phyloP scores from a whole-genome alignment of 805 yeast species.

The Myxozyma monticola region DNA sequence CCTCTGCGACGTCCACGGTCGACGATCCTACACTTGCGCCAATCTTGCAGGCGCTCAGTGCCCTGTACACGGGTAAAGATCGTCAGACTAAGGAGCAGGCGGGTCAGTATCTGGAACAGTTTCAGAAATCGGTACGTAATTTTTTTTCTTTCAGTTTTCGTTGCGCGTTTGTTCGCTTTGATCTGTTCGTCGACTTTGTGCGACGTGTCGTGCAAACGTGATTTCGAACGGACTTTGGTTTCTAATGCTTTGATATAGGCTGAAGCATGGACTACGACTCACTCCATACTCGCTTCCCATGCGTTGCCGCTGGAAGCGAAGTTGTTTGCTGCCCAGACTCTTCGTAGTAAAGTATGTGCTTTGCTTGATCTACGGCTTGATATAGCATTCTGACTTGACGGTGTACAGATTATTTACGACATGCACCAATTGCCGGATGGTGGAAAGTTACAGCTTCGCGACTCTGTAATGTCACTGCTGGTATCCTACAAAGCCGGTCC shows the following conservation, averaged over 20 bases:
- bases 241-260: constrained; percentile 27
- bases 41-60: constrained; percentile 43
- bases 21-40: constrained; percentile 23
- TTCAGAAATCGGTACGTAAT: constrained; percentile 60
- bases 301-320: constrained; percentile 54
- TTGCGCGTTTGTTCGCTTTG: neutral
- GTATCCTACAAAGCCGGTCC: constrained; percentile 48
- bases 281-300: constrained; percentile 41
- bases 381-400: neutral
- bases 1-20: constrained; percentile 6
- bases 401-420: constrained; percentile 68
- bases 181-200: neutral
- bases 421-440: constrained; percentile 69
- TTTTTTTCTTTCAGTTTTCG: neutral
- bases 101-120: constrained; percentile 63
- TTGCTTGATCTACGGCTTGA: neutral
- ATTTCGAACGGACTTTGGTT: no score
- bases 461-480: constrained; percentile 61
- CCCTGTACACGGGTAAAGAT: constrained; percentile 50
- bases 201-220: no score
- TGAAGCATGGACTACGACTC: constrained; percentile 73
- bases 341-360: constrained; percentile 59
- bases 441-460: constrained; percentile 61
- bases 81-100: constrained; percentile 48
- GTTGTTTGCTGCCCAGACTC: constrained; percentile 87